Evolutionary conservation across 805 yeast genomes (phyloP), one percentile per base, ranked within the genome.

Genomic region (Starmerella vaccinii): DNA sequence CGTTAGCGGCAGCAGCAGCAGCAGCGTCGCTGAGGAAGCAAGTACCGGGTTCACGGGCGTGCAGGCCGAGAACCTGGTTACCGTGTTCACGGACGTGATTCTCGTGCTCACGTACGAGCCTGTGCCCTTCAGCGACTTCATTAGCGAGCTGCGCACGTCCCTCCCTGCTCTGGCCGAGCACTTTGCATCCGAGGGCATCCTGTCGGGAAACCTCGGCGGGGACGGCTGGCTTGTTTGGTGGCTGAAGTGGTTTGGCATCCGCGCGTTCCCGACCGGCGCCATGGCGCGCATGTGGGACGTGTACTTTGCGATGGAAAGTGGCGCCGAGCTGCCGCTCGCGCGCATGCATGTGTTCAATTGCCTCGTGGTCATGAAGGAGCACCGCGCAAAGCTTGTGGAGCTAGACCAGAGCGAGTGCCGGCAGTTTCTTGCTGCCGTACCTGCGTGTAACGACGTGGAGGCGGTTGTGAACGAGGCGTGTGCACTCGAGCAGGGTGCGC

Each of bases 151-250:
- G 59, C 74, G 82, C 54, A 77, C 71, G 57, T 68, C 73, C 33
- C 67, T 85, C 49, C 95, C 95, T 2, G 95, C 85, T 60, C 65
- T 89, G 37, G 81, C 84, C 46, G 76, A 75, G 53, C 84, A 78
- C 54, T 77, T 89, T 55, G 80, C 79, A 34, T 95, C 86, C 60
- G 97, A 89, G 59, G 88, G 83, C 52, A 75, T 84, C 23, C 66
- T 84, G 42, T 78, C 78, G 57, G 53, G 52, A 32, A 74, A 77
- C 37, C 54, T 68, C 16, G 71, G 74, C 39, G 87, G 83, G 55
- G 92, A 85, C 58, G 88, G 82, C 62, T 89, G 97, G 97, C 71
- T 88, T 23, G 74, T 86, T 35, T 89, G 95, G 95, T 89, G 97
- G 97, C 71, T 89, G 56, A 86, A 87, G 63, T 89, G 84, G 74